phyloP scores from a whole-genome alignment of 768 basidiomycete species.

The Tulasnella sp. region DNA sequence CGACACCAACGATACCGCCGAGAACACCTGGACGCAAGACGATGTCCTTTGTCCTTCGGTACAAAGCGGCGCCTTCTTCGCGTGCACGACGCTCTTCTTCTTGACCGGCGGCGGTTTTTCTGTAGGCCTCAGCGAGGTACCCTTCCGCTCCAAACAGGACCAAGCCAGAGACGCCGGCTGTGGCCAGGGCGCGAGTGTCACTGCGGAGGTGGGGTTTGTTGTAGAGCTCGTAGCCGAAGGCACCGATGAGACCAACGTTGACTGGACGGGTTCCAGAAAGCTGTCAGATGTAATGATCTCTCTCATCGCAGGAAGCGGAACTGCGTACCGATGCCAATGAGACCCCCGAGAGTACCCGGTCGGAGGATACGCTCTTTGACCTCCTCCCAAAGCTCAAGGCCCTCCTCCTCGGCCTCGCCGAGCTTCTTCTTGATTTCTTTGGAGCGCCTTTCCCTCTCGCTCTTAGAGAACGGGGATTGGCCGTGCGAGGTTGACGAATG shows the following conservation, averaged over 20 bases:
- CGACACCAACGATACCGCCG: slow-evolving; percentile 63
- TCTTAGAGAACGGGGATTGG: slow-evolving; percentile 34
- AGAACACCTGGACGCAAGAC: slow-evolving; percentile 67
- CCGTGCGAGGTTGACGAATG: slow-evolving; percentile 38
- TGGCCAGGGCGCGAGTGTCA: slow-evolving; percentile 58
- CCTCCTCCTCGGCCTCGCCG: slow-evolving; percentile 56
- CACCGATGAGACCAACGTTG: slow-evolving; percentile 69
- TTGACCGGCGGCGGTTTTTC: slow-evolving; percentile 60
- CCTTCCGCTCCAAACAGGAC: slow-evolving; percentile 66
- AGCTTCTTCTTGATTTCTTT: slow-evolving; percentile 46
- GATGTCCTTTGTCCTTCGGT: slow-evolving; percentile 58
- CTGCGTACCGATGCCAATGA: slow-evolving; percentile 67
- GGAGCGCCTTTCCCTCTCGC: slow-evolving; percentile 34
- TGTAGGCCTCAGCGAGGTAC: slow-evolving; percentile 62
- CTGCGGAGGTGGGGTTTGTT: slow-evolving; percentile 61
- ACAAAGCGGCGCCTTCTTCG: slow-evolving; percentile 60
- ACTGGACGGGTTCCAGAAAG: slow-evolving; percentile 48
- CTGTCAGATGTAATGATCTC: background rate
- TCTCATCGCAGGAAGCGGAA: background rate
- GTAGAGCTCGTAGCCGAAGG: slow-evolving; percentile 67
- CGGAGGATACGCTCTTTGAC: slow-evolving; percentile 60
- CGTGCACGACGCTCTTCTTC: slow-evolving; percentile 60
- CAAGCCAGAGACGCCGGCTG: slow-evolving; percentile 59
- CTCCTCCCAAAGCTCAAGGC: slow-evolving; percentile 56
- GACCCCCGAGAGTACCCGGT: slow-evolving; percentile 71